Evolutionary conservation across 1,139 yeast genomes (phyloP), one percentile per base, ranked within the genome.

Genomic region (Magnusiomyces fungicola): DNA sequence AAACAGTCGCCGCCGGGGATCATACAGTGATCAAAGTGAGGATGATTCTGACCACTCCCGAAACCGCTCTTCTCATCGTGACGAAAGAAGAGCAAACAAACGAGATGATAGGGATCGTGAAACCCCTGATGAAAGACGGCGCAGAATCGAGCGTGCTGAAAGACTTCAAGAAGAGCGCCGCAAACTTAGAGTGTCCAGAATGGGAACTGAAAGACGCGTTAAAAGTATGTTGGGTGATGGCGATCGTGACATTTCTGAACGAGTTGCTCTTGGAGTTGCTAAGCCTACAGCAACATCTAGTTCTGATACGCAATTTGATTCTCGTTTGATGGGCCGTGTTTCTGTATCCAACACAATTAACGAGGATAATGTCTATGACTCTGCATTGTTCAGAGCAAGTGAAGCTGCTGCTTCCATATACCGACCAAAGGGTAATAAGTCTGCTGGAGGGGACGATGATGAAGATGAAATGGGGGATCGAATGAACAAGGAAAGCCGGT

Each of bases 281-380:
- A 67, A 68, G 51, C 72, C 74, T 1, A 61, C 72, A 2, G 52
- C 55, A 10, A 36, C 38, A 34, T 53, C 61, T 9, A 46, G 61
- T 3, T 65, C 64, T 1, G 81, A 75, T 45, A 65, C 72, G 1
- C 72, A 71, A 52, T 78, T 76, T 57, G 87, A 81, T 58, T 72
- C 83, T 0, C 68, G 83, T 23, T 61, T 81, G 32, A 79, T 72
- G 55, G 63, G 75, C 10, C 72, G 72, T 37, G 74, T 74, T 3
- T 71, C 77, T 2, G 61, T 62, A 10, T 55, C 69, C 1, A 56
- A 55, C 3, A 58, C 55, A 2, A 53, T 59, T 3, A 67, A 68
- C 50, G 75, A 72, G 33, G 80, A 75, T 49, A 77, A 75, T 55
- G 66, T 77, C 2, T 81, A 81, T 56, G 83, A 79, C 55, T 70